These are phyloP conservation scores for Fusarium ramigenum DNA, from an alignment of 2,329 filamentous ascomycete species.

Conservation along the genomic window DNA sequence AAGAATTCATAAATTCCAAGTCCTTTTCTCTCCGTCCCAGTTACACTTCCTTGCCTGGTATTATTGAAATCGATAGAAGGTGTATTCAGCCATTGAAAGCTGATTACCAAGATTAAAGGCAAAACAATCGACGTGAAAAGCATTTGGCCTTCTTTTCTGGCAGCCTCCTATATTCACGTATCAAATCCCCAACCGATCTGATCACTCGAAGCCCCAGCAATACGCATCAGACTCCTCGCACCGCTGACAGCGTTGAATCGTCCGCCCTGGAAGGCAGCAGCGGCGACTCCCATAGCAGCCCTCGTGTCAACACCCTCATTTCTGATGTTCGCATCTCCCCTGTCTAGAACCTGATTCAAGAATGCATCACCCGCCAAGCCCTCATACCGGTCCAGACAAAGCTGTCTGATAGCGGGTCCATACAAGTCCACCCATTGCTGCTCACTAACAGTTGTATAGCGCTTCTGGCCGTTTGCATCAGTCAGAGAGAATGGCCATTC, in stretches of 20 bases:
- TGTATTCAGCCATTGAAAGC: neutral
- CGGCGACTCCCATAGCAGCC: conserved; percentile 22
- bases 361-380: conserved; percentile 28
- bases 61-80: neutral
- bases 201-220: conserved; percentile 21
- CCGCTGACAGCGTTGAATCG: conserved; percentile 9
- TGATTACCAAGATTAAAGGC: neutral
- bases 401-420: conserved; percentile 23
- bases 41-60: neutral
- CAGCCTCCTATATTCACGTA: neutral
- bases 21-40: neutral
- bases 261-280: conserved; percentile 29
- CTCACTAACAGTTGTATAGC: conserved; percentile 32
- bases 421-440: conserved; percentile 24
- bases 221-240: conserved; percentile 24
- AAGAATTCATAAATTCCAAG: neutral
- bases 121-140: too few species aligned
- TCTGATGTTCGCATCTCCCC: neutral
- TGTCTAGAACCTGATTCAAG: conserved; percentile 29
- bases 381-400: conserved; percentile 34
- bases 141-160: fast-evolving
- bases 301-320: neutral
- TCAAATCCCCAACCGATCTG: conserved; percentile 38
- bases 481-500: conserved; percentile 30
- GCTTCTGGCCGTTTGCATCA: conserved; percentile 7